These are phyloP conservation scores for Mortierella sp. DNA, from an alignment of 371 early-diverging fungal genomes.

Conservation along the genomic window DNA sequence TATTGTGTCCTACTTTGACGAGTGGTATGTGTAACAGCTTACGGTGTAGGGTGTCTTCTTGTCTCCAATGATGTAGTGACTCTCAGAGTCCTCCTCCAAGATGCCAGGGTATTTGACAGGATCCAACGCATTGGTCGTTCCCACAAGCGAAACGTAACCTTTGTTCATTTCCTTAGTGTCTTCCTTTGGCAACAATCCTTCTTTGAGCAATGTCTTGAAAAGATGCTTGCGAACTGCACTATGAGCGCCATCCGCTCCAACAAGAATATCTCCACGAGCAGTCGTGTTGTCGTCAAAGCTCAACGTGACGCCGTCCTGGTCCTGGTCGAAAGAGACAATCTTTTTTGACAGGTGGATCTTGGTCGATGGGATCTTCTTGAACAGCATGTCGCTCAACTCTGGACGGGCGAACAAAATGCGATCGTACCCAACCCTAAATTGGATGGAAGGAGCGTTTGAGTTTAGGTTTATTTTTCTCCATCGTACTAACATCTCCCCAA, in stretches of 20 bases:
- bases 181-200: background rate
- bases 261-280: slow-evolving; percentile 26
- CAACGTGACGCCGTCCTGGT: slow-evolving; percentile 27
- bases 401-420: slow-evolving; percentile 20
- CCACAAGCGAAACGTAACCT: slow-evolving; percentile 19
- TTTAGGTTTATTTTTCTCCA: too few relatives aligned
- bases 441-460: background rate
- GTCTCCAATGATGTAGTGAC: background rate
- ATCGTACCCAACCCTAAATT: slow-evolving; percentile 5
- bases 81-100: background rate
- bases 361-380: slow-evolving; percentile 7
- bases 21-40: background rate
- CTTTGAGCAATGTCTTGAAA: background rate
- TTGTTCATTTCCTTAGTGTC: background rate
- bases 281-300: slow-evolving; percentile 6
- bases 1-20: background rate
- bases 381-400: slow-evolving; percentile 17
- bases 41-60: slow-evolving; percentile 20
- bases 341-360: slow-evolving; percentile 23
- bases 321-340: slow-evolving; percentile 5
- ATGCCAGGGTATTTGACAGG: slow-evolving; percentile 16
- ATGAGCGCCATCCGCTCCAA: slow-evolving; percentile 38
- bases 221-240: slow-evolving; percentile 29
- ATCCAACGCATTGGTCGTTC: slow-evolving; percentile 22
- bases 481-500: background rate